A percentile compares a stretch with the other conserved stretches of the same genome.
Conservation (phyloP, 805 yeast species). For the Jamesozyma gamospora region DNA sequence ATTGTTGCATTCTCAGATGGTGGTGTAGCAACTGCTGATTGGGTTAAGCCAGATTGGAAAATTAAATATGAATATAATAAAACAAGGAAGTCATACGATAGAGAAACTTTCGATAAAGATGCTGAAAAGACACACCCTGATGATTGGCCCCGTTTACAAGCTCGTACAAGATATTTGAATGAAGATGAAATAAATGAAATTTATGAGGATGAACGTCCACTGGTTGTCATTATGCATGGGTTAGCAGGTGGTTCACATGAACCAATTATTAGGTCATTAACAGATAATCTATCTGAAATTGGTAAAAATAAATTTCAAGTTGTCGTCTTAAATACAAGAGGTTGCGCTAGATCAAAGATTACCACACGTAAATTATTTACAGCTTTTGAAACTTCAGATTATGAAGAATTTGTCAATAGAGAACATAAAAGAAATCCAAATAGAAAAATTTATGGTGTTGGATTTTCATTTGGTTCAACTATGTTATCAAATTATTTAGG, state of each 20-base stretch:
- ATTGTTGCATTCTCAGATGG: conserved; percentile 50
- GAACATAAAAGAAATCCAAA: conserved; percentile 45
- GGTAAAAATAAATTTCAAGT: conserved; percentile 41
- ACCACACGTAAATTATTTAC: conserved; percentile 58
- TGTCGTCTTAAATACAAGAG: conserved; percentile 58
- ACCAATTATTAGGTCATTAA: conserved; percentile 52
- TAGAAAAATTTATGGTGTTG: conserved; percentile 55
- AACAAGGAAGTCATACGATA: conserved; percentile 13
- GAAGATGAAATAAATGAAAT: conserved; percentile 33
- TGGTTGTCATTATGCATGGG: conserved; percentile 59
- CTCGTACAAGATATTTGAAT: conserved; percentile 54
- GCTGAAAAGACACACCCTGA: conserved; percentile 38
- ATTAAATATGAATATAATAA: conserved; percentile 11
- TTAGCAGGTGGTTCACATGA: conserved; percentile 76
- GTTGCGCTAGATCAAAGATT: conserved; percentile 66
- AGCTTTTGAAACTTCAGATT: conserved; percentile 61
- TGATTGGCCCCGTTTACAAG: conserved; percentile 52
- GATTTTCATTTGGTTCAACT: conserved; percentile 67
- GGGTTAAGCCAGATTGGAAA: conserved; percentile 35
- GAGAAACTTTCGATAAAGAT: conserved; percentile 24
- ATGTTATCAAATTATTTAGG: conserved; percentile 59
- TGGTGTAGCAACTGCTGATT: conserved; percentile 67
- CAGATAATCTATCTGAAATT: conserved; percentile 34
- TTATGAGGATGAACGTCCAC: conserved; percentile 37
- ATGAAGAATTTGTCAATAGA: conserved; percentile 46